phyloP scores from a whole-genome alignment of 768 basidiomycete genomes.

The Sarcomyxa edulis region DNA sequence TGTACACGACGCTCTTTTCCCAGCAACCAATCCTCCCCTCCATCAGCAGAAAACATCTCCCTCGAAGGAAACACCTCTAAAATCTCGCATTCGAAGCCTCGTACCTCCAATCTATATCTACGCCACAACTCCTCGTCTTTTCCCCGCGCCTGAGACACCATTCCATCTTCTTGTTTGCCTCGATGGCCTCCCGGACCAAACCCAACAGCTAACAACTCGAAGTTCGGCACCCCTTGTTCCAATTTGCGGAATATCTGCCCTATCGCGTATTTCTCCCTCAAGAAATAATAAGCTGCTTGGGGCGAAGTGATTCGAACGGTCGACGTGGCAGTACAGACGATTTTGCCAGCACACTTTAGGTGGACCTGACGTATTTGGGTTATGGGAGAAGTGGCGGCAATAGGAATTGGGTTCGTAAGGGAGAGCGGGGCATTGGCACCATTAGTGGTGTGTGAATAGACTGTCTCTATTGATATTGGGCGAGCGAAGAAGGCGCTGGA shows the following conservation, averaged over 20 bases:
- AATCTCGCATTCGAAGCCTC: constrained; percentile 61
- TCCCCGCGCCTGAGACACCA: neutral
- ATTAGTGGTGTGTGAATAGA: constrained; percentile 36
- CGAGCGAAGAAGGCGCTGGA: constrained; percentile 59
- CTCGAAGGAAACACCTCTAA: constrained; percentile 64
- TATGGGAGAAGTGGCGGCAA: constrained; percentile 45
- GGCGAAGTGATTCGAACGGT: constrained; percentile 56
- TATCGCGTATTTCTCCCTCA: too few species aligned
- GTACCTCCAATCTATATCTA: constrained; percentile 51
- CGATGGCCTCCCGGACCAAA: constrained; percentile 24
- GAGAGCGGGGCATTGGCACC: constrained; percentile 36
- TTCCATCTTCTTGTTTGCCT: constrained; percentile 8
- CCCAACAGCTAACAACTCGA: constrained; percentile 53
- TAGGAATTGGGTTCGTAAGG: constrained; percentile 27
- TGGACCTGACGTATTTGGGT: constrained; percentile 63
- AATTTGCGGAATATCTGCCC: too few species aligned
- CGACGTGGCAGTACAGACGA: too few species aligned
- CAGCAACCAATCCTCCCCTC: constrained; percentile 55
- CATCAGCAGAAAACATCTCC: constrained; percentile 55
- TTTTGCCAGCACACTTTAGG: constrained; percentile 54
- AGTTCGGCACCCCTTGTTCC: constrained; percentile 45
- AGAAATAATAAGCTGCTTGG: constrained; percentile 53
- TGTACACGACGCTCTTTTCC: too few species aligned
- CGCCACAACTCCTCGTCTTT: constrained; percentile 37
- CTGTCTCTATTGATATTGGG: constrained; percentile 41